phyloP scores from a whole-genome alignment of 1,284 basidiomycete genomes.

The Trichosporon sp. region DNA sequence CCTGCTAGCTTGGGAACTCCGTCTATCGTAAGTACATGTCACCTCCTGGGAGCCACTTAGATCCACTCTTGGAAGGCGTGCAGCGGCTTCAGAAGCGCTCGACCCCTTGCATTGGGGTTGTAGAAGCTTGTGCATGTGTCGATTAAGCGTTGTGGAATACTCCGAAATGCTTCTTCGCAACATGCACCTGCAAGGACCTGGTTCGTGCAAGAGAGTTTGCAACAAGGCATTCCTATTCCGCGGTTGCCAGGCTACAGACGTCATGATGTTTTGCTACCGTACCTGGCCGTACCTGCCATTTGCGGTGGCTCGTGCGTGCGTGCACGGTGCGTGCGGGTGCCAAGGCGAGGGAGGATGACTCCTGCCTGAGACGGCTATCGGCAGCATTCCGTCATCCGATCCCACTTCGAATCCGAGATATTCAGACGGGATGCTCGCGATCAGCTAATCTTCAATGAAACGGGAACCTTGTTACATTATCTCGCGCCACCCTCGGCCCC shows the following conservation, averaged over 20 bases:
- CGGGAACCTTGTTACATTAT: not conserved
- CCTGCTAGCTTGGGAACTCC: slow-evolving; percentile 25
- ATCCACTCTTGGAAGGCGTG: not conserved
- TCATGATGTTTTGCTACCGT: not conserved
- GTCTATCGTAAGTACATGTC: slow-evolving; percentile 4
- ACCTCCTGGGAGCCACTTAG: not conserved
- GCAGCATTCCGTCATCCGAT: not conserved
- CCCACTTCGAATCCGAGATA: not conserved
- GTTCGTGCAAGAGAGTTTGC: not conserved
- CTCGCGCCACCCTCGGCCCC: not conserved
- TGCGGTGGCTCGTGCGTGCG: not conserved
- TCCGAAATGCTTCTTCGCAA: not conserved
- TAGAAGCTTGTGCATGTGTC: slow-evolving; percentile 3
- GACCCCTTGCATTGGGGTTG: not conserved
- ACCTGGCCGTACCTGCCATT: not conserved
- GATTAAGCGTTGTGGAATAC: not conserved
- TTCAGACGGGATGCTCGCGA: not conserved
- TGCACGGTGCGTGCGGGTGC: not conserved
- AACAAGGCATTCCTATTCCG: not conserved
- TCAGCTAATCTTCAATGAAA: not conserved
- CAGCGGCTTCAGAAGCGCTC: not conserved
- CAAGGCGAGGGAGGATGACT: not conserved
- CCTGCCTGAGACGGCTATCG: not conserved
- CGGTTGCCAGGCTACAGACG: not conserved
- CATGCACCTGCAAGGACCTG: not conserved